Conservation (phyloP, 1,284 basidiomycete species). For the Leccinum angustisporum region DNA sequence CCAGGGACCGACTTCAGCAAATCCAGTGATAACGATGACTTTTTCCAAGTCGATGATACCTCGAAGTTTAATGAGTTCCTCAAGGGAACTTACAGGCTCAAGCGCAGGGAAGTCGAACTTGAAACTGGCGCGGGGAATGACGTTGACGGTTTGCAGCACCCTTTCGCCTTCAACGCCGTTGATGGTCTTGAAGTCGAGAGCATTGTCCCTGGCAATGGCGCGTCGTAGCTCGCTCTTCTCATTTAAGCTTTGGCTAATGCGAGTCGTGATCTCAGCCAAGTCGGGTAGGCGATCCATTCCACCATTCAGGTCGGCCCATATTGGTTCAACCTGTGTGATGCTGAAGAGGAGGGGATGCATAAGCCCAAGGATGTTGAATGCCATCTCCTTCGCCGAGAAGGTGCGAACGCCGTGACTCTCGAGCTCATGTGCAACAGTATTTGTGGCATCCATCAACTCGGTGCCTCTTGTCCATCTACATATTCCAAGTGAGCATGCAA, state of each 20-base stretch:
- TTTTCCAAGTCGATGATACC: conserved; percentile 94
- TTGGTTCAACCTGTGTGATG: conserved; percentile 99
- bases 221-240: conserved; percentile 90
- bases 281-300: conserved; percentile 97
- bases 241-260: conserved; percentile 78
- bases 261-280: conserved; percentile 86
- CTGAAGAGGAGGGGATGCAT: conserved; percentile 99
- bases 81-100: conserved; percentile 64
- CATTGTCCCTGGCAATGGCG: conserved; percentile 91
- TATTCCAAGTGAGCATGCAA: conserved; percentile 16
- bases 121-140: conserved; percentile 97
- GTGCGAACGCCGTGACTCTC: conserved; percentile 94
- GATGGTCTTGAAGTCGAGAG: conserved; percentile 90
- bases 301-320: conserved; percentile 97
- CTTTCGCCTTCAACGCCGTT: conserved; percentile 93
- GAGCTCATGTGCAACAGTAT: conserved; percentile 92
- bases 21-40: conserved; percentile 94
- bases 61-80: conserved; percentile 74
- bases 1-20: conserved; percentile 98
- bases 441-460: conserved; percentile 95
- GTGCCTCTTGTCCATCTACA: conserved; percentile 93
- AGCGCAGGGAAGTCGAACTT: conserved; percentile 47
- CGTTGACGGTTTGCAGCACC: conserved; percentile 88
- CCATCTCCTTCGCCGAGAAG: conserved; percentile 99
- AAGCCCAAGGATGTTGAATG: conserved; percentile 97